Conservation (phyloP, 148 eudicot species). For the Fallopia convolvulus region DNA sequence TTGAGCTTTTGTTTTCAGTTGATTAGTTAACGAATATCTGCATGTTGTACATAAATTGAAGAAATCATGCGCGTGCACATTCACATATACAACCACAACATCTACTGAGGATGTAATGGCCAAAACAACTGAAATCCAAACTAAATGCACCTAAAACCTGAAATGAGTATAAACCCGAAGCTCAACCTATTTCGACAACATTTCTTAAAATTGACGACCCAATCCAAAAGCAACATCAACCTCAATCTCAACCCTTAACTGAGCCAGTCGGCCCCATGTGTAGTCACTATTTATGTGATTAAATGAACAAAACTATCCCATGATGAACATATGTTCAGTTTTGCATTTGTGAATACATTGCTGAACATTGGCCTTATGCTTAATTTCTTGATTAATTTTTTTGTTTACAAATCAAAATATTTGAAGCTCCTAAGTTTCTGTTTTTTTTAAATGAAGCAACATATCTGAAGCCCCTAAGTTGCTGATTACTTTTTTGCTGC, state of each 20-base stretch:
- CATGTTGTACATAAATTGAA: background rate
- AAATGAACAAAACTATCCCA: background rate
- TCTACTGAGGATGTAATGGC: background rate
- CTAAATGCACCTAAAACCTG: background rate
- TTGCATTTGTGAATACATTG: background rate
- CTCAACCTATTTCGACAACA: background rate
- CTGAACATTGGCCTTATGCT: background rate
- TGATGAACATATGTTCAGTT: background rate
- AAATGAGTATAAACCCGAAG: background rate
- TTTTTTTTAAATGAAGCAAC: background rate
- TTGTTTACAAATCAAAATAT: background rate
- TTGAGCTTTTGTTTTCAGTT: background rate
- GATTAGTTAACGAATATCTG: background rate
- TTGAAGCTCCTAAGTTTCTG: background rate
- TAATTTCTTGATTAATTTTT: no score
- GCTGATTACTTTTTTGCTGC: conserved; percentile 17
- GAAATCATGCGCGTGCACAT: background rate
- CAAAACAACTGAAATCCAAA: background rate
- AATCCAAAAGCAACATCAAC: background rate
- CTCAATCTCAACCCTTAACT: background rate
- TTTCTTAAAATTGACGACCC: background rate
- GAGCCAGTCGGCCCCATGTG: background rate
- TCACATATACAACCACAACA: background rate
- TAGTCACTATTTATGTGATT: background rate
- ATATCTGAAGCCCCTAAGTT: background rate